phyloP scores from a whole-genome alignment of 2,329 filamentous ascomycete species.

The Emmonsiellopsis sp. region DNA sequence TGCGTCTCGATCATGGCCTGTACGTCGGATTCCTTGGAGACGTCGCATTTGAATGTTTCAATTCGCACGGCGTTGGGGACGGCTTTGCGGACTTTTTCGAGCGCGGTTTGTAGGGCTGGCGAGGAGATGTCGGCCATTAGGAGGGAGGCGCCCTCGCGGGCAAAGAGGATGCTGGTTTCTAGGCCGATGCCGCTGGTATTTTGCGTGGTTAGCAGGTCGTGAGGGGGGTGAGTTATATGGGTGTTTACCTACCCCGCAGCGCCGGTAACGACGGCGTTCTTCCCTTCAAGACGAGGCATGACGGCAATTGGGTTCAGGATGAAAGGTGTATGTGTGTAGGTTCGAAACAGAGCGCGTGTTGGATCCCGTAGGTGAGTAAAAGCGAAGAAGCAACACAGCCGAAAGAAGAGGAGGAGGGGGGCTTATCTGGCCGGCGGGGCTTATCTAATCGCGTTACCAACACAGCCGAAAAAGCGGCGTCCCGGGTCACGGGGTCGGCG shows the following conservation, averaged over 20 bases:
- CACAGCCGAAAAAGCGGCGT: too few species aligned
- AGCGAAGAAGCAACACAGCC: background rate
- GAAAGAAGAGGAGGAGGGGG: background rate
- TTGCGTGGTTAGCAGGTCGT: background rate
- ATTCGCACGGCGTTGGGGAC: constrained; percentile 53
- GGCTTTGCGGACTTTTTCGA: constrained; percentile 64
- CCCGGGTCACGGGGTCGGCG: too few species aligned
- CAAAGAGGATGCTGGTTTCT: constrained; percentile 83
- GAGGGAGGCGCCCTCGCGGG: constrained; percentile 75
- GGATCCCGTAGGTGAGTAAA: background rate
- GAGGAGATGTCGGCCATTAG: constrained; percentile 78
- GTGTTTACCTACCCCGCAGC: constrained; percentile 62
- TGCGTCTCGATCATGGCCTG: constrained; percentile 63
- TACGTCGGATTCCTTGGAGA: constrained; percentile 75
- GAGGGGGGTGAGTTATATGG: background rate
- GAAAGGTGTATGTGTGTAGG: background rate
- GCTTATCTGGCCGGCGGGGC: too few species aligned
- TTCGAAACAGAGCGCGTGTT: background rate
- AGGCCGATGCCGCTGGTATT: constrained; percentile 68
- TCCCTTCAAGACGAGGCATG: constrained; percentile 47
- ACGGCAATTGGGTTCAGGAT: background rate
- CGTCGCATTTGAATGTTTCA: constrained; percentile 61
- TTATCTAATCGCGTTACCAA: too few species aligned
- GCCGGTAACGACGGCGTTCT: constrained; percentile 70
- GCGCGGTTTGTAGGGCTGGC: constrained; percentile 65